Evolutionary conservation across 2,329 filamentous ascomycete genomes (phyloP).

Genomic region (Pseudogymnoascus destructans): DNA sequence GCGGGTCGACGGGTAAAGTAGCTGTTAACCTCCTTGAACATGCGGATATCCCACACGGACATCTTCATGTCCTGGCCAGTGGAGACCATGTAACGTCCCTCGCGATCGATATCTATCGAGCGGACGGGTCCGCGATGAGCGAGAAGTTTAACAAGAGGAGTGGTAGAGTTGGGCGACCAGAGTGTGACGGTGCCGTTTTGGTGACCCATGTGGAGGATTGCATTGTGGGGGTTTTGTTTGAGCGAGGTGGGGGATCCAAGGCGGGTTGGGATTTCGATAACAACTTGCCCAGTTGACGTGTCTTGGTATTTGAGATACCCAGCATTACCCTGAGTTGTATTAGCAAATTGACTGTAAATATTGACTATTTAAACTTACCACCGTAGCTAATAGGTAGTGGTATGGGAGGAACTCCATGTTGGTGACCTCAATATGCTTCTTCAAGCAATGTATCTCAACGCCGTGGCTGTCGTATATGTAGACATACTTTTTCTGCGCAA

Average conservation of each 20-base stretch:
- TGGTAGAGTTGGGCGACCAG: slow-evolving; percentile 86
- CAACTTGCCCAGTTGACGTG: slow-evolving; percentile 79
- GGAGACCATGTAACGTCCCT: slow-evolving; percentile 91
- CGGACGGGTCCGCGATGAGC: slow-evolving; percentile 83
- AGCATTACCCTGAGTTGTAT: slow-evolving; percentile 47
- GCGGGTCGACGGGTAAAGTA: slow-evolving; percentile 78
- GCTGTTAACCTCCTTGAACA: slow-evolving; percentile 82
- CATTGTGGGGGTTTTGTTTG: slow-evolving; percentile 83
- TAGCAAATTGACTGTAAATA: slow-evolving; percentile 11
- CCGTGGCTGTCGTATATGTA: slow-evolving; percentile 93
- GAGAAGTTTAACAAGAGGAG: slow-evolving; percentile 80
- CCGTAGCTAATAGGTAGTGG: slow-evolving; percentile 82
- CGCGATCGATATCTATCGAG: slow-evolving; percentile 70
- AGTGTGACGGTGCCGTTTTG: slow-evolving; percentile 90
- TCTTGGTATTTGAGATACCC: slow-evolving; percentile 91
- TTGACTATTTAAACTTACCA: slow-evolving; percentile 39
- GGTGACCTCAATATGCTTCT: slow-evolving; percentile 79
- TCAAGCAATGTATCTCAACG: slow-evolving; percentile 82
- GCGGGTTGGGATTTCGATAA: slow-evolving; percentile 74
- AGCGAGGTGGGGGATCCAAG: slow-evolving; percentile 74
- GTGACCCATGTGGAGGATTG: slow-evolving; percentile 81
- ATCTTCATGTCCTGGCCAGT: slow-evolving; percentile 81
- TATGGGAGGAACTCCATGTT: slow-evolving; percentile 95
- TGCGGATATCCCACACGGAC: slow-evolving; percentile 92
- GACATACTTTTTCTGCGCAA: slow-evolving; percentile 90